phyloP scores from a whole-genome alignment of 352 stramenopile genomes.

The Hyaloperonospora arabidopsidis region DNA sequence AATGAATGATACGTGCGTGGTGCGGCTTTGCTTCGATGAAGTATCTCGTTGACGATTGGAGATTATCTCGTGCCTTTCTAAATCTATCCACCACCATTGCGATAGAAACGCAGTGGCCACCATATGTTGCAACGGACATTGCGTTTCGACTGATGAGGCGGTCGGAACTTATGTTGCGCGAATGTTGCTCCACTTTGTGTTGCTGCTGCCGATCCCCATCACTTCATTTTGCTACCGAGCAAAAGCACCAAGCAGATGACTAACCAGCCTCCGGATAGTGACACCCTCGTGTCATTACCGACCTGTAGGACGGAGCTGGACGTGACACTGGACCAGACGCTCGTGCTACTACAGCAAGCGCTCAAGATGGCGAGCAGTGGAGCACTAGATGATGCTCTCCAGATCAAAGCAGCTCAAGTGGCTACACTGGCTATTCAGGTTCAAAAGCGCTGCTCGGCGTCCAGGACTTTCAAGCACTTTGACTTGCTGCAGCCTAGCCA shows the following conservation, averaged over 20 bases:
- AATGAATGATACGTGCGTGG: no score
- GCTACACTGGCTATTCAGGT: conserved; percentile 22
- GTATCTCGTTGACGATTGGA: no score
- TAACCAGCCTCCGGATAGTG: conserved; percentile 16
- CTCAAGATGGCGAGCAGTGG: conserved; percentile 22
- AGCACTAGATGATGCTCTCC: conserved; percentile 11
- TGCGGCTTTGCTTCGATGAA: no score
- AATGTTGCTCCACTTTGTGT: no score
- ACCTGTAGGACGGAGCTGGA: conserved; percentile 12
- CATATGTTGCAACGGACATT: no score
- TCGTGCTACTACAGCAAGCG: conserved; percentile 21
- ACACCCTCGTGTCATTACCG: conserved; percentile 15
- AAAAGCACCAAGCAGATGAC: conserved; percentile 18
- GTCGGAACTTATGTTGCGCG: no score
- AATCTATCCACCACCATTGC: no score
- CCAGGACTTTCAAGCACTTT: conserved; percentile 32
- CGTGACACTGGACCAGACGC: conserved; percentile 26
- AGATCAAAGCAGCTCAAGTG: conserved; percentile 16
- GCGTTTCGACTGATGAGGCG: no score
- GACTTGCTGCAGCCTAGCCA: conserved; percentile 38
- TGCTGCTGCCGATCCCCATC: no score
- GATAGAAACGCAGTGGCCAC: no score
- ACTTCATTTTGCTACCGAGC: no score
- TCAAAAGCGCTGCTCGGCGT: conserved; percentile 12
- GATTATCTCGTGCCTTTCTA: no score